phyloP scores from a whole-genome alignment of 2,329 filamentous ascomycete species.

The Penicillium sumatraense region DNA sequence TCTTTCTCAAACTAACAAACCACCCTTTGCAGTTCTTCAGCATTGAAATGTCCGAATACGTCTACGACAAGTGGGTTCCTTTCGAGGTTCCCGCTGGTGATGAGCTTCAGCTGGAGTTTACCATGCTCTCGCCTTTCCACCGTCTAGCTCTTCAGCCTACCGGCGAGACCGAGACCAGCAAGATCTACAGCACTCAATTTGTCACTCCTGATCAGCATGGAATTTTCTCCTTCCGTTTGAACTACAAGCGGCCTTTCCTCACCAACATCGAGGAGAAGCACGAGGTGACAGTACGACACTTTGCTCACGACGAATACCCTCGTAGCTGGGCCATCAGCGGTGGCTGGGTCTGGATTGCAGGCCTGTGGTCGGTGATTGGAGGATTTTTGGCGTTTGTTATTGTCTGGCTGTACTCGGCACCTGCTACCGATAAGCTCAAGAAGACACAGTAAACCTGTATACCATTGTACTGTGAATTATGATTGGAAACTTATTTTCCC shows the following conservation, averaged over 20 bases:
- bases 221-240: constrained; percentile 97
- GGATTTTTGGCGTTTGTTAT: constrained; percentile 86
- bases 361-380: constrained; percentile 79
- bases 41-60: constrained; percentile 88
- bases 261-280: constrained; percentile 91
- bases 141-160: constrained; percentile 72
- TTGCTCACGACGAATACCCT: constrained; percentile 96
- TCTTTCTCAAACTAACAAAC: constrained; percentile 30
- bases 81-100: constrained; percentile 74
- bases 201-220: constrained; percentile 94
- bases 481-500: too few species aligned
- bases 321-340: constrained; percentile 87
- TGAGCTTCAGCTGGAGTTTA: constrained; percentile 90
- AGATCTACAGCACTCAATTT: constrained; percentile 76
- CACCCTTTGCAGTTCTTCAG: constrained; percentile 68
- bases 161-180: constrained; percentile 65
- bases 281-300: constrained; percentile 92
- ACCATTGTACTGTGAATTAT: constrained; percentile 30
- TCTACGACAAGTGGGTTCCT: constrained; percentile 72
- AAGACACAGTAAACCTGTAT: constrained; percentile 49
- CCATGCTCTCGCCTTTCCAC: constrained; percentile 97
- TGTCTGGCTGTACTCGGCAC: constrained; percentile 82
- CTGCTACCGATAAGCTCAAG: constrained; percentile 50
- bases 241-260: constrained; percentile 95
- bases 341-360: constrained; percentile 93